Evolutionary conservation across 2,329 filamentous ascomycete genomes (phyloP).

Genomic region (Trichoderma sp.): DNA sequence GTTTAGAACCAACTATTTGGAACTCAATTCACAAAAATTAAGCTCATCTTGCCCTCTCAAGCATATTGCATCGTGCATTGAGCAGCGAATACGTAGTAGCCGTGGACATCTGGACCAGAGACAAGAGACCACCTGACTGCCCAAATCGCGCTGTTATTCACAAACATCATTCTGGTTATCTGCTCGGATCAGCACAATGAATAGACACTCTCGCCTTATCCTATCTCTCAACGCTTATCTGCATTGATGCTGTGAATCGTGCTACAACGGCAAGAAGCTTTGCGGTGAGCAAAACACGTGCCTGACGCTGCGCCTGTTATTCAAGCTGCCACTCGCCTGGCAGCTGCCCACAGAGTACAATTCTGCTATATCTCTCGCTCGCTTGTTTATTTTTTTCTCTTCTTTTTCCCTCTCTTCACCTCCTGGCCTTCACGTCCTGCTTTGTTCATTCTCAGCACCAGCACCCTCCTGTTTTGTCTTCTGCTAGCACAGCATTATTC

Average conservation of each 20-base stretch:
- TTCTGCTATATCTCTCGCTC: neutral
- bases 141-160: neutral
- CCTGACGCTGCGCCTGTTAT: constrained; percentile 1
- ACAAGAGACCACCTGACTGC: no score
- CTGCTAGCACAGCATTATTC: neutral
- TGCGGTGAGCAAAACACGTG: constrained; percentile 17
- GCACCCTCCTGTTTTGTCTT: no score
- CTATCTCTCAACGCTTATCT: no score
- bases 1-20: neutral
- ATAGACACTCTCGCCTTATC: neutral
- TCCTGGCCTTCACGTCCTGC: neutral
- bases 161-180: neutral
- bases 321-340: constrained; percentile 8
- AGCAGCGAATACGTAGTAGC: neutral
- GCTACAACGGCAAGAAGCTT: neutral
- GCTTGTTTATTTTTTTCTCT: neutral
- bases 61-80: neutral
- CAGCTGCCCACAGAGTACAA: neutral
- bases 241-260: constrained; percentile 11
- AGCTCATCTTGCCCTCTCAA: neutral
- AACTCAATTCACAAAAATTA: no score
- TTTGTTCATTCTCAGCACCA: neutral
- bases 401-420: neutral
- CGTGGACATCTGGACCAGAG: neutral
- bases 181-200: neutral